Conservation (phyloP, 2,329 filamentous ascomycete genomes). For the Colletotrichum sp. region DNA sequence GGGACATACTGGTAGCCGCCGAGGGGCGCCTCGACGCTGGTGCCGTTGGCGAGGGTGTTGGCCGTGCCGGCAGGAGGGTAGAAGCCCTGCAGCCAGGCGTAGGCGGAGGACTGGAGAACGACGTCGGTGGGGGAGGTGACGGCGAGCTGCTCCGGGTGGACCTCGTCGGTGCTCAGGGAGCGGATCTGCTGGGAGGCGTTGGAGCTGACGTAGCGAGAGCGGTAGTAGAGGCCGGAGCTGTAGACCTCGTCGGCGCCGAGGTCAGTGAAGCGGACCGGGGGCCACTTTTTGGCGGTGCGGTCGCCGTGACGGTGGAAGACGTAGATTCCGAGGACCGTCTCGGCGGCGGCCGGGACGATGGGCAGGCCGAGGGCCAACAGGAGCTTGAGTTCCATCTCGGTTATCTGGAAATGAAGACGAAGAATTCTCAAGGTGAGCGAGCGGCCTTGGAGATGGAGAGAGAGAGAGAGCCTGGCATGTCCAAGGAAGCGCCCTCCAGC, state of each 20-base stretch:
- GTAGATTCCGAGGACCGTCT: constrained; percentile 81
- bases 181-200: constrained; percentile 64
- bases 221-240: constrained; percentile 75
- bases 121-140: constrained; percentile 75
- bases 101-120: constrained; percentile 81
- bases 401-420: background rate
- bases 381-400: constrained; percentile 43
- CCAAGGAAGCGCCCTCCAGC: too few relatives aligned
- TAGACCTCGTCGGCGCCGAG: constrained; percentile 80
- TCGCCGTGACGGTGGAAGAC: constrained; percentile 93
- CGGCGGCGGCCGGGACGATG: constrained; percentile 48
- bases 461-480: background rate
- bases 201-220: constrained; percentile 72
- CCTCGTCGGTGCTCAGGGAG: constrained; percentile 68
- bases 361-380: constrained; percentile 29
- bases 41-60: constrained; percentile 74
- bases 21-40: constrained; percentile 68
- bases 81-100: constrained; percentile 81
- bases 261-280: constrained; percentile 75
- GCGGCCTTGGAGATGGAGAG: background rate
- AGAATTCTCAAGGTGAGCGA: background rate
- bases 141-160: constrained; percentile 71
- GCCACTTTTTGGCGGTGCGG: constrained; percentile 76
- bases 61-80: constrained; percentile 75
- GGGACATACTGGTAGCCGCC: constrained; percentile 86